Conservation (phyloP, 306 rosid genomes). For the cucumber (Cucumis sativus) region DNA sequence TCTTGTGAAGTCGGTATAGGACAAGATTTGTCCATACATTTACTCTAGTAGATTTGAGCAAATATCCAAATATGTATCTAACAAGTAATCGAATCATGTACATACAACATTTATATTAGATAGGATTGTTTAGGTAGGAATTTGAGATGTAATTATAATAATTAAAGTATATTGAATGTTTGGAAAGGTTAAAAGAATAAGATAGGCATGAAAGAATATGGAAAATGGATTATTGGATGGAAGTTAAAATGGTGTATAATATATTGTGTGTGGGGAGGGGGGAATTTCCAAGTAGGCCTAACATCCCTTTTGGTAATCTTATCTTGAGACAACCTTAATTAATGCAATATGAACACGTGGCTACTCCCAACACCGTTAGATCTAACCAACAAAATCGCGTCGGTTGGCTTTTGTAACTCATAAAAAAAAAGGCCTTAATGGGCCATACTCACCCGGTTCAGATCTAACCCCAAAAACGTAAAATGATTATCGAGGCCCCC, state of each 20-base stretch:
- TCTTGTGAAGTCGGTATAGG: too few relatives aligned
- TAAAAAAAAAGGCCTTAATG: not conserved
- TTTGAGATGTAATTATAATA: too few relatives aligned
- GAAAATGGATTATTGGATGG: not conserved
- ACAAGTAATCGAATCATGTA: too few relatives aligned
- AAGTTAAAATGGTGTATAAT: not conserved
- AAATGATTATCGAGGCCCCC: constrained; percentile 1
- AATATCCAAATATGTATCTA: too few relatives aligned
- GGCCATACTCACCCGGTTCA: not conserved
- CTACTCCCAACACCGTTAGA: constrained; percentile 1
- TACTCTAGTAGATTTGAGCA: too few relatives aligned
- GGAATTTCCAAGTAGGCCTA: not conserved
- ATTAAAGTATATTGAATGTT: too few relatives aligned
- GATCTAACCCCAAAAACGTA: not conserved
- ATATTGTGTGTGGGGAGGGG: not conserved
- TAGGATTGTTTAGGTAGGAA: too few relatives aligned
- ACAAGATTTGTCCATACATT: too few relatives aligned
- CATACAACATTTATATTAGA: too few relatives aligned
- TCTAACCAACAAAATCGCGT: constrained; percentile 3
- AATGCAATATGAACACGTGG: constrained; percentile 12
- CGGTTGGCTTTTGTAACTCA: not conserved
- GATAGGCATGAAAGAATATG: not conserved
- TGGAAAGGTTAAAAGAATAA: too few relatives aligned
- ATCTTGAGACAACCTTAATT: constrained; percentile 4
- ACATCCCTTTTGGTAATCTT: not conserved